phyloP scores from a whole-genome alignment of 2,329 filamentous ascomycete species.

The Trichophyton equinum region DNA sequence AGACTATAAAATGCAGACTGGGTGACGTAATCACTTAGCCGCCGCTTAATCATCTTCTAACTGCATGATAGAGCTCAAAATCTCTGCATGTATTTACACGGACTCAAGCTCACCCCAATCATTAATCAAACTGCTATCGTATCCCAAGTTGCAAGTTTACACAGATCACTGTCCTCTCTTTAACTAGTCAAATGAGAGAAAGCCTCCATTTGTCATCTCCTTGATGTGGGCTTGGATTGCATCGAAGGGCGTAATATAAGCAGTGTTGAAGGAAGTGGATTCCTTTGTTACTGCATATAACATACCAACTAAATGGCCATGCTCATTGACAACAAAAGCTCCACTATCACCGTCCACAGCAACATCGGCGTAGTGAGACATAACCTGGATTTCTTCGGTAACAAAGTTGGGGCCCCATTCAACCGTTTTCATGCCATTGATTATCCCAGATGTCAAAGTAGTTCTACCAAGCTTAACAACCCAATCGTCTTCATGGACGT shows the following conservation, averaged over 20 bases:
- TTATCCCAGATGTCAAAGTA: background rate
- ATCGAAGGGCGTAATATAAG: background rate
- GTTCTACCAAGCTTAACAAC: background rate
- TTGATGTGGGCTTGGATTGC: background rate
- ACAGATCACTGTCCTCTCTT: too few relatives aligned
- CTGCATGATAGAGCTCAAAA: too few relatives aligned
- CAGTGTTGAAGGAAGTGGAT: background rate
- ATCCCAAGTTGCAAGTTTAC: too few relatives aligned
- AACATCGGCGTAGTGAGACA: background rate
- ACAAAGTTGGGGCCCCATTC: background rate
- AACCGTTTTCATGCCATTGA: background rate
- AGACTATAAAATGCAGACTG: too few relatives aligned
- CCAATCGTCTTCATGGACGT: background rate
- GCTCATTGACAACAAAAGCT: background rate
- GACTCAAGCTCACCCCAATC: too few relatives aligned
- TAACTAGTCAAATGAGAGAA: background rate
- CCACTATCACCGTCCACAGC: background rate
- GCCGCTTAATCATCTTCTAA: too few relatives aligned
- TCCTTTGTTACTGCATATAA: background rate
- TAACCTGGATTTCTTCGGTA: background rate
- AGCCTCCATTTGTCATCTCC: slow-evolving; percentile 1
- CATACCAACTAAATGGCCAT: background rate
- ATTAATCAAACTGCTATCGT: too few relatives aligned
- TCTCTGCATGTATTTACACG: too few relatives aligned
- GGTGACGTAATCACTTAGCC: too few relatives aligned